Evolutionary conservation across 768 basidiomycete genomes (phyloP), one percentile per base, ranked within the genome.

Genomic region (Coprinellus aureogranulatus): DNA sequence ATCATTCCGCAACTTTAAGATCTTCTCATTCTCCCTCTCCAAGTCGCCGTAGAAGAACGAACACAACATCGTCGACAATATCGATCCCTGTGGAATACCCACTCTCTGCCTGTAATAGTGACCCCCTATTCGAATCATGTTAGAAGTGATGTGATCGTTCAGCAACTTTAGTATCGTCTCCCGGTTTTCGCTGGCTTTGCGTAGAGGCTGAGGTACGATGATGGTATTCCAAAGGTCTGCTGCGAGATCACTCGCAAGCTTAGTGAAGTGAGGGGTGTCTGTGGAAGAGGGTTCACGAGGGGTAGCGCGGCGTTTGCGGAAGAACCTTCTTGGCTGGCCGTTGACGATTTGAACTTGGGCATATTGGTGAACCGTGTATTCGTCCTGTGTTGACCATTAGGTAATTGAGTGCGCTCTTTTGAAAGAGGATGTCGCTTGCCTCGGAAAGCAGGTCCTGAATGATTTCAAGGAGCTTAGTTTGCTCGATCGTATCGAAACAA

Each of bases 61-160:
- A 68, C 97, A 99, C 1, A 99, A 74, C n/a, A 98, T 67, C 0
- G 90, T 82, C 6, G 94, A 97, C n/a, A 98, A 74, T n/a, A 94
- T 85, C 2, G 95, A 98, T 22, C 97, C 97, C 70, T 99, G 97
- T 1, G 97, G 96, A 23, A 99, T 99, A 2, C 97, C 97, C 27
- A 92, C 83, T n/a, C 81, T 83, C 70, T 99, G 97, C 12, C 89
- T 85, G 67, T 89, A 96, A 65, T 88, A 92, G 40, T 81, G 72
- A 18, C 73, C 64, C 1, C 90, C 91, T 53, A 97, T 94, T 93
- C 94, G 96, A 63, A 98, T 93, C 9, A 98, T 85, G 61, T 98
- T 98, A 60, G 92, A 87, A 6, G 82, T 88, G 61, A 99, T 91
- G 68, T 99, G 96, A 62, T 94, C 90, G 62, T 89, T 83, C 0